These are phyloP conservation scores for Botryotinia convoluta DNA, from an alignment of 2,329 filamentous ascomycete genomes.

Conservation along the genomic window DNA sequence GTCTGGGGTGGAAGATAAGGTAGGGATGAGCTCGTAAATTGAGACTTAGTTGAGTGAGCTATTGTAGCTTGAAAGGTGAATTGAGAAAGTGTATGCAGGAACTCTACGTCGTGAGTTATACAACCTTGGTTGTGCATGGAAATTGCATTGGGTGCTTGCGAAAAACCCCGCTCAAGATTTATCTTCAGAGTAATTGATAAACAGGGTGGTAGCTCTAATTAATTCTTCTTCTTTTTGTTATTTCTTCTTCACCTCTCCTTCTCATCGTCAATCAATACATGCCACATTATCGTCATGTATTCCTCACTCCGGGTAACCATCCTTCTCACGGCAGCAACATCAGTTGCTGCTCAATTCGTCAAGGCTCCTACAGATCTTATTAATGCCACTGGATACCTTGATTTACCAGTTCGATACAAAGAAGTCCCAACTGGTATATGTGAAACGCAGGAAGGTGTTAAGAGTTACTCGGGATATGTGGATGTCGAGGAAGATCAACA, in stretches of 20 bases:
- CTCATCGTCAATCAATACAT: not conserved
- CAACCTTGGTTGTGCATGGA: not conserved
- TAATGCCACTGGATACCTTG: constrained; percentile 40
- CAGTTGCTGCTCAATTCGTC: constrained; percentile 40
- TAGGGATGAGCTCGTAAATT: not conserved
- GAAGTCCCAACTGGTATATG: constrained; percentile 48
- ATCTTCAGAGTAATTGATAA: not conserved
- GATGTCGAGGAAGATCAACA: constrained; percentile 43
- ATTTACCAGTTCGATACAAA: constrained; percentile 47
- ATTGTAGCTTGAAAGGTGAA: not conserved
- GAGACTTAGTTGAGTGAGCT: not conserved
- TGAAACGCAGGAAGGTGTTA: constrained; percentile 44
- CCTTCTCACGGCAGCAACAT: not conserved
- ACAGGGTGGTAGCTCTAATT: not conserved
- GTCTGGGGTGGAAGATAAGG: not conserved
- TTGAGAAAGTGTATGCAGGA: not conserved
- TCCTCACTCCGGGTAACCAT: not conserved
- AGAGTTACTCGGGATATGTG: constrained; percentile 45
- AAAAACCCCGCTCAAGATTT: not conserved
- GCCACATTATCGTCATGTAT: constrained; percentile 1
- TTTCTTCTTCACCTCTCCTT: not conserved
- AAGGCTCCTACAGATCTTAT: constrained; percentile 41
- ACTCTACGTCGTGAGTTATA: not conserved
- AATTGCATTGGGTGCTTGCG: not conserved
- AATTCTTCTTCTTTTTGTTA: not conserved